A percentile compares a stretch with the other conserved stretches of the same genome.
Evolutionary conservation across 768 basidiomycete genomes (phyloP).

Genomic region (Lactarius vividus): DNA sequence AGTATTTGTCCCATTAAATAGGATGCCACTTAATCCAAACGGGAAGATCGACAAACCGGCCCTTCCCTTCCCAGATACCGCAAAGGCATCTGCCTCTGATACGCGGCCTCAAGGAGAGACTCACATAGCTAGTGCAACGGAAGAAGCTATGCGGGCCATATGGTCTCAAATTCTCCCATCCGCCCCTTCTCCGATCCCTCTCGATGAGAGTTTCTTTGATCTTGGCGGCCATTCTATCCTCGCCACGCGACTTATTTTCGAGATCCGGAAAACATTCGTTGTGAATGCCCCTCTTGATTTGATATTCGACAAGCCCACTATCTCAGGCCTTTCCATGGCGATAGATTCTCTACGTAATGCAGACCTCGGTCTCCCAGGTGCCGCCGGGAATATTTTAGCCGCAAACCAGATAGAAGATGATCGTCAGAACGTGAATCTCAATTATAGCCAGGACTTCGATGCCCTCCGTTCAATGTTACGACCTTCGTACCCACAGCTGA

Average conservation of each 20-base stretch:
- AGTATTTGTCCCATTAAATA: constrained; percentile 93
- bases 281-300: constrained; percentile 88
- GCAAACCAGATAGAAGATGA: constrained; percentile 4
- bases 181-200: constrained; percentile 70
- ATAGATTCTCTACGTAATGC: constrained; percentile 73
- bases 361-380: constrained; percentile 70
- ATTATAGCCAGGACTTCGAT: constrained; percentile 71
- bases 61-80: constrained; percentile 97
- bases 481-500: constrained; percentile 57
- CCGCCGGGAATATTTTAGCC: constrained; percentile 26
- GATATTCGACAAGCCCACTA: constrained; percentile 88
- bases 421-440: neutral
- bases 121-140: constrained; percentile 59
- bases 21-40: constrained; percentile 98
- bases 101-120: constrained; percentile 36
- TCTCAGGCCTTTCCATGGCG: constrained; percentile 69
- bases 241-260: constrained; percentile 95
- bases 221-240: constrained; percentile 98
- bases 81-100: constrained; percentile 52
- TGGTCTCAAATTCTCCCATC: constrained; percentile 83
- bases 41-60: constrained; percentile 99
- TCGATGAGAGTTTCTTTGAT: constrained; percentile 97
- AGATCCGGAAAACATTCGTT: constrained; percentile 89
- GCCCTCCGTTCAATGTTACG: constrained; percentile 56
- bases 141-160: constrained; percentile 76